These are phyloP conservation scores for Teratosphaeria epicoccoides DNA, from an alignment of 2,329 filamentous ascomycete genomes.

Conservation along the genomic window DNA sequence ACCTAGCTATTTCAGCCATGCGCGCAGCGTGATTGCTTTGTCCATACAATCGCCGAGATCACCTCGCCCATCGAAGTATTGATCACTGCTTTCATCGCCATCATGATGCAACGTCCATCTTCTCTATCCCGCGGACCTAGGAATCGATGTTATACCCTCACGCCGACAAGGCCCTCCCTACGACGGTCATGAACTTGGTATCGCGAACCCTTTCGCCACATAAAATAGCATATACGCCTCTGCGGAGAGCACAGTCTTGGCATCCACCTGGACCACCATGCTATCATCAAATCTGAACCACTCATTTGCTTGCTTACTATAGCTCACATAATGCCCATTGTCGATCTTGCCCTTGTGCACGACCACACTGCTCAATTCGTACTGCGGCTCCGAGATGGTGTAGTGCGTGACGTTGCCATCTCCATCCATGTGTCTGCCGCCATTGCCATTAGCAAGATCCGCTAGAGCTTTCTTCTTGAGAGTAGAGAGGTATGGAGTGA, in stretches of 20 bases:
- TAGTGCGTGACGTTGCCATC: slow-evolving; percentile 2
- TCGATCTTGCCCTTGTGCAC: slow-evolving; percentile 91
- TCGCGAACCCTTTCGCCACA: slow-evolving; percentile 17
- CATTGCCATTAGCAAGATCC: slow-evolving; percentile 33
- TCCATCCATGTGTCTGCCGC: slow-evolving; percentile 7
- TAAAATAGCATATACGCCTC: slow-evolving; percentile 92
- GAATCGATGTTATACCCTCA: no score
- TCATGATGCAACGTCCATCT: not conserved
- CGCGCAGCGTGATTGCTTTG: no score
- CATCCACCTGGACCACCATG: slow-evolving; percentile 72
- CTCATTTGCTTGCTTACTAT: slow-evolving; percentile 66
- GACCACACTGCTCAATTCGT: slow-evolving; percentile 80
- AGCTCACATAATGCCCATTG: slow-evolving; percentile 85
- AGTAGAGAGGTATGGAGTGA: slow-evolving; percentile 68
- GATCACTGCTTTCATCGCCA: no score
- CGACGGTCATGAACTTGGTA: not conserved
- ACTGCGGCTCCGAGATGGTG: slow-evolving; percentile 45
- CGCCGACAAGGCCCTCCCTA: no score
- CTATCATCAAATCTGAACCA: slow-evolving; percentile 98
- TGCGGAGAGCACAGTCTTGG: slow-evolving; percentile 73
- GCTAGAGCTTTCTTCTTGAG: slow-evolving; percentile 36
- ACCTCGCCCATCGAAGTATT: no score
- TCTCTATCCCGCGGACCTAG: no score
- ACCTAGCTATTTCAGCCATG: no score
- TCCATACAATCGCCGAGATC: no score